Base-by-base conservation (phyloP, 352 stramenopile species). In the Lagenidium sp. region DNA sequence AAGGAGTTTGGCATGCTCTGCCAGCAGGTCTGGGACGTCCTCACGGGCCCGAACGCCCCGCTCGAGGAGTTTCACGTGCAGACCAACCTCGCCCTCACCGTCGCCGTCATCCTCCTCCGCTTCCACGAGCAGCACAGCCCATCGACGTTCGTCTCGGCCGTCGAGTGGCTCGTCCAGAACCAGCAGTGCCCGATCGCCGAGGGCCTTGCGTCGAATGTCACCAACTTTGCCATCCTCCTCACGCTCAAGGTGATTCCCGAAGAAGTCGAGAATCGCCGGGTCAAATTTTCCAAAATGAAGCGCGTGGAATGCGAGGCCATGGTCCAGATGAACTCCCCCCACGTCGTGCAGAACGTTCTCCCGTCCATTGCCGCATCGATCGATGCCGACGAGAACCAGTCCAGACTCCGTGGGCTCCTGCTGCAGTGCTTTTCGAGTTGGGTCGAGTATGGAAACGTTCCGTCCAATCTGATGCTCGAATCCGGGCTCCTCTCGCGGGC, bases 81-180 rank as follows among this genome's bases (percentile, higher is more conserved):
- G 50, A 91, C 60, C 4, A 66, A 85, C 25, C 45, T 91, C 43
- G 68, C 75, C 22, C 68, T 87, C 44, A 77, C 75, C n/a, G 65
- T 91, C 42, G 78, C 70, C 3, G 74, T 87, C 22, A 82, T 91
- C 35, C 45, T 91, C 25, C 44, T 91, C 36, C 73, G 75, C 24
- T 85, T 91, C 39, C 75, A 88, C 32, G 75, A 86, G 24, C 59
- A 79, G 23, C 68, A 79, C 40, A 55, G 44, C 28, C 60, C 74
- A 11, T 41, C 57, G 11, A 80, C 58, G 19, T 60, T 90, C 21
- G 62, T 85, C 19, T 53, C 56, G 22, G 71, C 76, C 2, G 66
- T 91, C 41, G 70, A 91, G 54, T 87, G 70, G 73, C 74, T 90
- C 25, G 69, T 85, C 40, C 59, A 60, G 29, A 91, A 85, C 58